Percentiles rank a stretch among this genome's conserved stretches.
phyloP scores from a whole-genome alignment of 2,329 filamentous ascomycete species.

The Penicillium sp. region DNA sequence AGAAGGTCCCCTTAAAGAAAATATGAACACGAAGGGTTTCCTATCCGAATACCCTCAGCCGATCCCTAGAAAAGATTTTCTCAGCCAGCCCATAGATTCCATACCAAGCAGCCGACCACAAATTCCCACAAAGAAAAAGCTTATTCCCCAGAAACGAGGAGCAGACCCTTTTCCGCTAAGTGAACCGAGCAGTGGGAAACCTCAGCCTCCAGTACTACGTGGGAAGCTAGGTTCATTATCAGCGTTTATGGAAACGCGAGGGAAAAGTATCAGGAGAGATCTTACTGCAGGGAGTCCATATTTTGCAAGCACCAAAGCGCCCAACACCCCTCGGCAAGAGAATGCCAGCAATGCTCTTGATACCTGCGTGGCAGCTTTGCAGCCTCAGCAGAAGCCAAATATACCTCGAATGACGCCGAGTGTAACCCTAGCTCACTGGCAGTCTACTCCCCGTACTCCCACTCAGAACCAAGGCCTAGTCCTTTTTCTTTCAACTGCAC shows the following conservation, averaged over 20 bases:
- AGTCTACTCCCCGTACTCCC: constrained; percentile 25
- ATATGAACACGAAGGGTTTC: not conserved
- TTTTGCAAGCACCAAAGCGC: constrained; percentile 20
- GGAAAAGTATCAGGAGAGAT: constrained; percentile 34
- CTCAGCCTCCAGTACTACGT: not conserved
- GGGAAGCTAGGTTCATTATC: constrained; percentile 51
- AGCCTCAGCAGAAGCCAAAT: not conserved
- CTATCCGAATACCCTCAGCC: not conserved
- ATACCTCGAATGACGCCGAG: not conserved
- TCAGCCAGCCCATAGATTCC: no score
- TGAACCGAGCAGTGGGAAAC: not conserved
- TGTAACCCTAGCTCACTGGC: constrained; percentile 19
- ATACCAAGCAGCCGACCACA: not conserved
- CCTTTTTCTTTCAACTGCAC: constrained; percentile 30
- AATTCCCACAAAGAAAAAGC: not conserved
- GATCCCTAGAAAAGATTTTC: not conserved
- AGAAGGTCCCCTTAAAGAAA: not conserved
- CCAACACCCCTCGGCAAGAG: not conserved
- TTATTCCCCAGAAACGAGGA: not conserved
- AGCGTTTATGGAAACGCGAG: constrained; percentile 57
- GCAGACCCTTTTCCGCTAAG: not conserved
- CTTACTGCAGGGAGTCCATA: constrained; percentile 33
- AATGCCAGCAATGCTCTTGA: not conserved
- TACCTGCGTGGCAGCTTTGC: not conserved
- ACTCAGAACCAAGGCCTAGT: constrained; percentile 29